Evolutionary conservation across 1,284 basidiomycete species (phyloP), one percentile per base, ranked within the genome.

Genomic region (Malassezia obtusa): DNA sequence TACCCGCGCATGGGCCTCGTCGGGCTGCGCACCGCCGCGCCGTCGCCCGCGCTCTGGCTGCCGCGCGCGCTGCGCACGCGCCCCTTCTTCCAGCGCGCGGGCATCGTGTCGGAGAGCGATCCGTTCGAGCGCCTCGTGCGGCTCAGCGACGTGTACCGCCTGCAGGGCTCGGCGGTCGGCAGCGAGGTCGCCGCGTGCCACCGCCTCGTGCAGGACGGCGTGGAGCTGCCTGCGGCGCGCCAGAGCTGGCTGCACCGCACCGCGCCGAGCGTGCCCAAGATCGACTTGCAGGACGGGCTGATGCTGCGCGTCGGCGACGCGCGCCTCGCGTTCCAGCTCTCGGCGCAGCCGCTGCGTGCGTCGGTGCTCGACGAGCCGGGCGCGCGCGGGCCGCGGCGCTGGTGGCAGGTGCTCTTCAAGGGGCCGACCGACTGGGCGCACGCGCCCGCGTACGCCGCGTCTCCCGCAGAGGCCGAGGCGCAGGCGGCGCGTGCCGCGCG

Each of bases 281-380:
- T 31, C 22, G 49, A 50, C 21, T 32, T 41, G 45, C 52, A 54
- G 35, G 52, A 59, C 15, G 49, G 37, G 36, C 24, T 59, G 14
- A 38, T 59, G 44, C 52, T 59, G 28, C 52, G 57, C 33, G 52
- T 59, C 28, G 52, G 46, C 35, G 46, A 43, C 37, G 49, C 57
- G 21, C 43, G 45, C 10, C 52, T 59, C 11, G 57, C 57, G 11
- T 59, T 55, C 52, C 52, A 54, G 32, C 36, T 59, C 24, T 21
- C 39, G 7, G 49, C 52, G 2, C 35, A n/a, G 37, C 48, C 52
- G 43, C 33, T 30, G 31, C 47, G 36, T n/a, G 8, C 22, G 28
- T 21, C 41, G 4, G 12, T 56, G 32, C 48, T 47, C 22, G 31
- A 31, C 24, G 44, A 48, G 44, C 22, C 44, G 49, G 49, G 39